A percentile compares a stretch with the other conserved stretches of the same genome.
Evolutionary conservation across 2,329 filamentous ascomycete species (phyloP).

Genomic region (Beauveria australis): DNA sequence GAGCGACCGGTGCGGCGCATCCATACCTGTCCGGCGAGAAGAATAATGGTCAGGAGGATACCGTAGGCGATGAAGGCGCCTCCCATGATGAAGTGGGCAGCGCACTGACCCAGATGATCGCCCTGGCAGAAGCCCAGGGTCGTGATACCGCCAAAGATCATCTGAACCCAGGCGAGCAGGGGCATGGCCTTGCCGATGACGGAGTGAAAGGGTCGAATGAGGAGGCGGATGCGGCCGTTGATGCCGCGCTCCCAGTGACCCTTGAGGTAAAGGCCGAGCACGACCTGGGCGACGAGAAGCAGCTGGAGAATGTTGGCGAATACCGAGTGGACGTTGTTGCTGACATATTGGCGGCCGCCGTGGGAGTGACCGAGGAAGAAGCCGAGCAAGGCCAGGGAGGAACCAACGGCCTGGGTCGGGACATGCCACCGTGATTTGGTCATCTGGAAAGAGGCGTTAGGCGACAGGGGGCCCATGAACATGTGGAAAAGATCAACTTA

Average conservation of each 20-base stretch:
- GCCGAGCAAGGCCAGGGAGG: slow-evolving; percentile 67
- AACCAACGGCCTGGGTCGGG: slow-evolving; percentile 70
- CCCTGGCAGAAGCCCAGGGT: slow-evolving; percentile 85
- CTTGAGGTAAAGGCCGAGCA: slow-evolving; percentile 77
- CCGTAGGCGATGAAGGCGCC: slow-evolving; percentile 93
- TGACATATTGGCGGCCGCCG: slow-evolving; percentile 76
- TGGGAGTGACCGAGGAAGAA: slow-evolving; percentile 91
- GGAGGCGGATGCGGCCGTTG: slow-evolving; percentile 65
- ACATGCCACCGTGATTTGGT: slow-evolving; percentile 91
- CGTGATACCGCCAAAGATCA: slow-evolving; percentile 93
- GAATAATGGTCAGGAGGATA: slow-evolving; percentile 73
- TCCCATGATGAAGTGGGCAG: slow-evolving; percentile 98
- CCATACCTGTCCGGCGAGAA: slow-evolving; percentile 85
- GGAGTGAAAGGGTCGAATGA: slow-evolving; percentile 66
- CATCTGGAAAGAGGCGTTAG: slow-evolving; percentile 47
- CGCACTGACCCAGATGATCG: slow-evolving; percentile 85
- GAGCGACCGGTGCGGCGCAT: slow-evolving; percentile 72
- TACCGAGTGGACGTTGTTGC: slow-evolving; percentile 65
- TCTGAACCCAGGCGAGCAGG: slow-evolving; percentile 80
- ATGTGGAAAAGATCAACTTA: slow-evolving; percentile 29
- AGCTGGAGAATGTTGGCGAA: slow-evolving; percentile 79
- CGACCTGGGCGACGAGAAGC: slow-evolving; percentile 67
- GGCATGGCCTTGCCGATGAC: slow-evolving; percentile 83
- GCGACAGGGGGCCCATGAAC: background rate
- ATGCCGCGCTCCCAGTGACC: slow-evolving; percentile 82